Evolutionary conservation across 1,284 basidiomycete genomes (phyloP).

Genomic region (Violaceomyces palustris): DNA sequence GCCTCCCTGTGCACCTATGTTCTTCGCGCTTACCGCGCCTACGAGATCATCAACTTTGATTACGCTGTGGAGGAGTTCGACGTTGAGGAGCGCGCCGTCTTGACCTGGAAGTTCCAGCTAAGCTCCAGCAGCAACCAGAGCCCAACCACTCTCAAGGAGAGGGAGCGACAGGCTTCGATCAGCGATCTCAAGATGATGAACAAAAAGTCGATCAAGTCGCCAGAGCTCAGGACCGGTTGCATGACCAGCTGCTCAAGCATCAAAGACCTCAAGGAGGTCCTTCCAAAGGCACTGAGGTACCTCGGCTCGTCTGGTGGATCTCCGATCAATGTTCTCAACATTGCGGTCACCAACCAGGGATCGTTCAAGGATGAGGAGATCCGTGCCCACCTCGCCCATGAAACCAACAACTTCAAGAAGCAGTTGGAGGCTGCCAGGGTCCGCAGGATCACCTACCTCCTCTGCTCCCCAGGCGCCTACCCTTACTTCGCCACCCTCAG

Average conservation of each 20-base stretch:
- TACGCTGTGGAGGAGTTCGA: conserved; percentile 70
- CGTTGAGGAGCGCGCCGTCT: conserved; percentile 56
- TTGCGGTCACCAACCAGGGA: conserved; percentile 61
- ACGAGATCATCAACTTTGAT: conserved; percentile 84
- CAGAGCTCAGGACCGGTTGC: conserved; percentile 45
- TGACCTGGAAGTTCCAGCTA: conserved; percentile 59
- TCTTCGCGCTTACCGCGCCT: conserved; percentile 90
- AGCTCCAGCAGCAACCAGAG: conserved; percentile 14
- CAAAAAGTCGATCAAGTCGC: conserved; percentile 20
- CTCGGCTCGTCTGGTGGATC: conserved; percentile 24
- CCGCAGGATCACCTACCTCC: conserved; percentile 83
- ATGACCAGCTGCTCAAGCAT: conserved; percentile 48
- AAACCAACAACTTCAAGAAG: conserved; percentile 68
- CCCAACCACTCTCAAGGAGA: conserved; percentile 30
- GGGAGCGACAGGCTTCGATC: conserved; percentile 48
- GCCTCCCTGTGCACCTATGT: conserved; percentile 96
- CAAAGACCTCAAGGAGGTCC: conserved; percentile 34
- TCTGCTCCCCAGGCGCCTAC: conserved; percentile 86
- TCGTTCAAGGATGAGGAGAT: conserved; percentile 74
- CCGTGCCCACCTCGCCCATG: conserved; percentile 67
- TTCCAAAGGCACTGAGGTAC: conserved; percentile 42
- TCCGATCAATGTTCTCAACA: conserved; percentile 68
- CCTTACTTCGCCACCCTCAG: conserved; percentile 93
- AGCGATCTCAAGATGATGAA: conserved; percentile 43
- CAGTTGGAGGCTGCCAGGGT: conserved; percentile 72